Evolutionary conservation across 371 early-diverging fungal species (phyloP), one percentile per base, ranked within the genome.

Genomic region (Lichtheimia hyalospora): DNA sequence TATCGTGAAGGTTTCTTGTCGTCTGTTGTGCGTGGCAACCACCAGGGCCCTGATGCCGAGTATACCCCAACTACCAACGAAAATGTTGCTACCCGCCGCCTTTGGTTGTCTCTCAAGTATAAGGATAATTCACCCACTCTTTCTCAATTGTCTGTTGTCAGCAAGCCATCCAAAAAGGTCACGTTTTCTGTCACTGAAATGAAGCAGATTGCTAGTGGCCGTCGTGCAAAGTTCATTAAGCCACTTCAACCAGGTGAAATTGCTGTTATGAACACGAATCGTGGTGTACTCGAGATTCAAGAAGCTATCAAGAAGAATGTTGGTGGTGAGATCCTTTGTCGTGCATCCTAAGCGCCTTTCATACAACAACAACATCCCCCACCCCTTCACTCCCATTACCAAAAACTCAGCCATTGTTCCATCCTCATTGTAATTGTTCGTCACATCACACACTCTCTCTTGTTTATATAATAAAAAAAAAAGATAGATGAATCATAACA

Each of bases 81-180:
- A 59, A 96, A 96, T 63, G 75, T 94, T 25, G 94, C 96, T 6
- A 89, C 89, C 16, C 87, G 94, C 44, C 85, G 95, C 14, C 81
- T 96, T 43, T 97, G 98, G 98, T 85, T 97, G 24, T 83, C 88
- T 41, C 85, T 97, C 54, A 97, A 97, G 79, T 97, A 96, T 85
- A 82, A 88, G 63, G 85, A 92, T 57, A 92, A 94, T 57, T 68
- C 77, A 50, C 93, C 97, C 23, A 95, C 92, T 7, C 71, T 97
- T 50, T 75, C 69, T 44, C 69, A 74, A 27, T 86, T 97, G 86
- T 70, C 73, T 13, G 84, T 87, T 18, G 78, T 96, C 24, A 88
- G 89, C 73, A 92, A 89, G 69, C 95, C 96, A 12, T 90, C 91
- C 12, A 84, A 93, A 64, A 87, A 86, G 61, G 83, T 98, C 56